Base-by-base conservation (phyloP, 1,284 basidiomycete genomes). In the Leccinum fallax region DNA sequence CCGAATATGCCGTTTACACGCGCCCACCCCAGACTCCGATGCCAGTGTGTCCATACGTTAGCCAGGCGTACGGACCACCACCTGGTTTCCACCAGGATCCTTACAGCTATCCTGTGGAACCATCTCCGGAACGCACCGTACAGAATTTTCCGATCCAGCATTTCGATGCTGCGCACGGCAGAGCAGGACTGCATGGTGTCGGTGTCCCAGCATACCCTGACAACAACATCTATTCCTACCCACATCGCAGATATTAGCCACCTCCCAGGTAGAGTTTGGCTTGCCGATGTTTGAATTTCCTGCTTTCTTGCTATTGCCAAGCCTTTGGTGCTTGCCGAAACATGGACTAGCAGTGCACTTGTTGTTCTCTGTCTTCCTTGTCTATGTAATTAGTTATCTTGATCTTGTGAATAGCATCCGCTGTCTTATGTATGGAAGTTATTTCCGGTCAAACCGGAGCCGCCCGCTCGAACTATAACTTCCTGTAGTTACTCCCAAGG, bases 61-160 rank as follows among this genome's bases (percentile, higher is more conserved):
- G 3, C 43, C 65, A 58, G 57, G 51, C 10, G 36, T 70, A 63
- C 24, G 49, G 54, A 10, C 59, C 30, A 36, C 65, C 53, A 51
- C 49, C 59, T 21, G 21, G 40, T 19, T 57, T 62, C 19, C 62
- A 62, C 19, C 71, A 58, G 53, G 60, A 55, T 15, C 2, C 48
- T 26, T 73, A 70, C n/a, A 10, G 48, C 24, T 65, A 63, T 55
- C 3, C 62, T 13, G 26, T 61, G 58, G 57, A 68, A 30, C 8
- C 49, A 21, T 65, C 15, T 30, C n/a, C 59, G 10, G 72, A 71
- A 26, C 62, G 69, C 21, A 30, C 55, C 24, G 5, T 55, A 19
- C 71, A 64, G 32, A 26, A 40, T 48, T 69, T 63, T 51, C 53
- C 69, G 5, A 7, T 34, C 16, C 63, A 60, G 13, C 60, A 66